Percentiles rank a stretch among this genome's conserved stretches.
These are phyloP conservation scores for Diaporthe humulicola DNA, from an alignment of 2,329 filamentous ascomycete species.

Conservation along the genomic window DNA sequence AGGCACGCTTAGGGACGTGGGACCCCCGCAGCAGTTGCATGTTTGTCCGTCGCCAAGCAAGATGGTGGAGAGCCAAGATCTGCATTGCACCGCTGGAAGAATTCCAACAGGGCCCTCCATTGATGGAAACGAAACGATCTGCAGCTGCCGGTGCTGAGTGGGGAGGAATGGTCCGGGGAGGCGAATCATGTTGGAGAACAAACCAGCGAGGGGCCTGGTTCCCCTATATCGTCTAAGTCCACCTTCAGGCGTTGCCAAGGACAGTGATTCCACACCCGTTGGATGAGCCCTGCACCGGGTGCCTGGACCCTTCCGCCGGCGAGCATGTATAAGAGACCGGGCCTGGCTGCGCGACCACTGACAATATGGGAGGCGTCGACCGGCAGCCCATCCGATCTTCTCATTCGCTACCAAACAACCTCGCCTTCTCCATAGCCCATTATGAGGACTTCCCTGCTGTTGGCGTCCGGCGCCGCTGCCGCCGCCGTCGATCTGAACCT, in stretches of 20 bases:
- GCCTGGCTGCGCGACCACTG: not conserved
- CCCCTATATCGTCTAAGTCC: constrained; percentile 26
- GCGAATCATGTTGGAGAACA: constrained; percentile 10
- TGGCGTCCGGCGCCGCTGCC: constrained; percentile 63
- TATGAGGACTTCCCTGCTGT: constrained; percentile 23
- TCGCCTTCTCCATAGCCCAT: constrained; percentile 17
- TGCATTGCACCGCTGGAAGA: constrained; percentile 26
- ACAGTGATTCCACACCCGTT: constrained; percentile 19
- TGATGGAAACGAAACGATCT: constrained; percentile 27
- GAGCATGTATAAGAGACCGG: constrained; percentile 23
- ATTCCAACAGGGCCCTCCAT: constrained; percentile 22
- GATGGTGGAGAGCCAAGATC: constrained; percentile 25
- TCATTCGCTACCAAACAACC: constrained; percentile 26
- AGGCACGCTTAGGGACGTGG: not conserved
- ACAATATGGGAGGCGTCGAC: not conserved
- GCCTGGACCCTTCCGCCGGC: not conserved
- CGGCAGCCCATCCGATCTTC: constrained; percentile 25
- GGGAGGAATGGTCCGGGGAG: constrained; percentile 17
- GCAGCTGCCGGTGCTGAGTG: constrained; percentile 4
- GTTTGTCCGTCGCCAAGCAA: constrained; percentile 29
- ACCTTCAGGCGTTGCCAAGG: constrained; percentile 20
- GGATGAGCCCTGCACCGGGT: constrained; percentile 20
- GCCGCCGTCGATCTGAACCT: constrained; percentile 80
- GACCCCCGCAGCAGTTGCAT: constrained; percentile 10
- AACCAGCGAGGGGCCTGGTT: not conserved